Evolutionary conservation across 176 grass and related monocot genomes (phyloP).

Genomic region (Eremochloa ophiuroides): DNA sequence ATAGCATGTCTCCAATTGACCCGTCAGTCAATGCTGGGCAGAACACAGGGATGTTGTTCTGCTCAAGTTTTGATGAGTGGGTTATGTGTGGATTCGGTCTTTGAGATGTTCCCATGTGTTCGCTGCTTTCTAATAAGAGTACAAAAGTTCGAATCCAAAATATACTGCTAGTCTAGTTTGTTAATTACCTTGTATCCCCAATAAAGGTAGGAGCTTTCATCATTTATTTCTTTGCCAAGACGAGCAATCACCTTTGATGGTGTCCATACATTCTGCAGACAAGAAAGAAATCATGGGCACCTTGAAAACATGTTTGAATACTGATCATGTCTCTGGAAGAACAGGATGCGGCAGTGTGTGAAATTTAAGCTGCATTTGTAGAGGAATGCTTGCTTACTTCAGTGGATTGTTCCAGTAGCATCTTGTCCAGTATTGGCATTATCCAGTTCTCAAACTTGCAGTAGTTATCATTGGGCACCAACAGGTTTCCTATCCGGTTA

Average conservation of each 20-base stretch:
- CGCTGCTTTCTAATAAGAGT: background rate
- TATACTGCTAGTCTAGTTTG: background rate
- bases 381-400: slow-evolving; percentile 26
- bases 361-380: background rate
- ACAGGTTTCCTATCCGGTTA: slow-evolving; percentile 79
- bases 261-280: slow-evolving; percentile 76
- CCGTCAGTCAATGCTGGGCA: slow-evolving; percentile 90
- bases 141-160: too few species aligned
- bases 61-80: slow-evolving; percentile 30
- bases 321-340: background rate
- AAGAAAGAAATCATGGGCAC: background rate
- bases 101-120: background rate
- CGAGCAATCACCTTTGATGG: slow-evolving; percentile 88
- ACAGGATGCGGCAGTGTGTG: background rate
- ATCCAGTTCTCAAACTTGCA: slow-evolving; percentile 99
- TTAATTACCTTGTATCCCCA: slow-evolving; percentile 84
- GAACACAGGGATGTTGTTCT: slow-evolving; percentile 85
- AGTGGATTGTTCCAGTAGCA: slow-evolving; percentile 76
- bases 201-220: slow-evolving; percentile 76
- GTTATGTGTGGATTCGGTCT: background rate
- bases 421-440: slow-evolving; percentile 77
- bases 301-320: background rate
- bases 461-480: slow-evolving; percentile 96
- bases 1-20: slow-evolving; percentile 92
- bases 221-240: slow-evolving; percentile 96